Base-by-base conservation (phyloP, 2,329 filamentous ascomycete genomes). In the Amauroascus niger region DNA sequence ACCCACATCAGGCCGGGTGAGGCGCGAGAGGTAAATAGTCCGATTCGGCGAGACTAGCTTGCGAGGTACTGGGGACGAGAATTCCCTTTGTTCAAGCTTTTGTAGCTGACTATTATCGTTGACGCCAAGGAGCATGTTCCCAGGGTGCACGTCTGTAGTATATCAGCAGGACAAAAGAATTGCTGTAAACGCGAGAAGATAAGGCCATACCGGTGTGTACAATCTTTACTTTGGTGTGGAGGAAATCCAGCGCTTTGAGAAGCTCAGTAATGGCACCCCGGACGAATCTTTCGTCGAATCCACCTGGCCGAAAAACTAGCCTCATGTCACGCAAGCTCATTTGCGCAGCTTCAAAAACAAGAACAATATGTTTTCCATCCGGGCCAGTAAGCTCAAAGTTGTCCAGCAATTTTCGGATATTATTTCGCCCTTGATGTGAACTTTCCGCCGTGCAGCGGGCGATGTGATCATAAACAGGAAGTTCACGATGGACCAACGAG, bases 31-130 rank as follows among this genome's bases (percentile, higher is more conserved):
- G 55, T 67, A 61, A 18, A 68, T 60, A 11, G 68, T 71, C n/a
- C 63, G 55, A n/a, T 58, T 58, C 20, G 64, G 62, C 7, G 57
- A 60, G 1, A 71, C 39, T 14, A 61, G 43, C 52, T 77, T 77
- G 3, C 73, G 63, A 3, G 71, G 65, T 1, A 62, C 60, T 48
- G 56, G 67, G 55, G 52, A 56, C 11, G 28, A 54, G 16, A 56
- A 57, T 54, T 70, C 67, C 3, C 49, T 58, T 33, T 65, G 54
- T 54, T 67, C 65, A 16, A 70, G 62, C 0, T 47, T 45, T 41
- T 49, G 39, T 1, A 71, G 49, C 3, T 66, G 28, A 8, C 56
- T 55, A 6, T 63, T 60, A 44, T 71, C 65, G 8, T 61, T 58
- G 20, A 63, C 51, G 1, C 58, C 60, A 0, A 68, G 52, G 11